phyloP scores from a whole-genome alignment of 2,329 filamentous ascomycete species.

The Neofusicoccum kwambonambiense region DNA sequence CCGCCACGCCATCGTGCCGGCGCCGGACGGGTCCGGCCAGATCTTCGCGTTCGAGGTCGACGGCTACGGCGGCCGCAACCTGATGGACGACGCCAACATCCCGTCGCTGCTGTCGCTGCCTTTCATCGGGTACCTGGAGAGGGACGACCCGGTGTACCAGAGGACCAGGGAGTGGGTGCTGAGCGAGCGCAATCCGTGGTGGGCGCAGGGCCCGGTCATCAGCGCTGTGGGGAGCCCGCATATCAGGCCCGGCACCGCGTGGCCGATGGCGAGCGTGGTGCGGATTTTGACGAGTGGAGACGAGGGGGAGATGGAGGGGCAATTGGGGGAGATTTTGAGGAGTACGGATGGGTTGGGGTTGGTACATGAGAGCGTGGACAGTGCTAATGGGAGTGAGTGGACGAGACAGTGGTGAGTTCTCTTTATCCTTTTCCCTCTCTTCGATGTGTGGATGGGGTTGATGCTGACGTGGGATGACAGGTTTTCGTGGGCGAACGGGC shows the following conservation, averaged over 20 bases:
- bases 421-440: too few species aligned
- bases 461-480: conserved; percentile 23
- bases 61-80: conserved; percentile 53
- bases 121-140: conserved; percentile 57
- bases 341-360: conserved; percentile 50
- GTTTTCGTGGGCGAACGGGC: conserved; percentile 52
- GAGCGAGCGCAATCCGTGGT: conserved; percentile 49
- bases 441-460: neutral
- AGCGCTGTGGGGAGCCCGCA: conserved; percentile 51
- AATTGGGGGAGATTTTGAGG: conserved; percentile 46
- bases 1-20: conserved; percentile 41
- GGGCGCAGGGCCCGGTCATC: conserved; percentile 49
- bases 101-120: conserved; percentile 65
- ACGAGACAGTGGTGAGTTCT: conserved; percentile 47
- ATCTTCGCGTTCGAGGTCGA: conserved; percentile 52
- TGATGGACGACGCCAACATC: conserved; percentile 73
- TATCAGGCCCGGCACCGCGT: conserved; percentile 45
- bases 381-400: conserved; percentile 45
- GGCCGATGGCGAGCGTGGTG: conserved; percentile 54
- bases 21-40: conserved; percentile 36
- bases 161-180: conserved; percentile 48
- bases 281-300: conserved; percentile 49
- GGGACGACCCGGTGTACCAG: conserved; percentile 42
- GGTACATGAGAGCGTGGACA: conserved; percentile 53
- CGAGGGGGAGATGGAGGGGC: conserved; percentile 46